Evolutionary conservation across 2,329 filamentous ascomycete genomes (phyloP).

Genomic region (Zymoseptoria passerinii): DNA sequence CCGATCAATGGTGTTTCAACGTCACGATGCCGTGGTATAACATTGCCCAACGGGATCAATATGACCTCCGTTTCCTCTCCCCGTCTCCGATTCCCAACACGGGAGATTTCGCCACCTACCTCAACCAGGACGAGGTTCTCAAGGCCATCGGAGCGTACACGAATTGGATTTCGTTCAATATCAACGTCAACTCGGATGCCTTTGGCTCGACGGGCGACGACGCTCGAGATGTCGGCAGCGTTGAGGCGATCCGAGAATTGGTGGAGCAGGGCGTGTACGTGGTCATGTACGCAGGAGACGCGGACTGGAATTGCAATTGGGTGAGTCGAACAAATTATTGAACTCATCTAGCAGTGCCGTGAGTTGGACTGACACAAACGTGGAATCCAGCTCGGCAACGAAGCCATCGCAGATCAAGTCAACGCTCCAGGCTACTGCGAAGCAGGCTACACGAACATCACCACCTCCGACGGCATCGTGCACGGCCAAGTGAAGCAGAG

Average conservation of each 20-base stretch:
- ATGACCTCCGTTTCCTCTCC: slow-evolving; percentile 50
- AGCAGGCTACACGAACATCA: slow-evolving; percentile 43
- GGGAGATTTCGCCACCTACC: slow-evolving; percentile 47
- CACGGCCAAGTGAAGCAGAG: slow-evolving; percentile 47
- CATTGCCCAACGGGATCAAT: slow-evolving; percentile 49
- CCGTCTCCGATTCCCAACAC: slow-evolving; percentile 51
- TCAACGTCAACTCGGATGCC: slow-evolving; percentile 33
- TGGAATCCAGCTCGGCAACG: slow-evolving; percentile 28
- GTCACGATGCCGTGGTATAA: slow-evolving; percentile 47
- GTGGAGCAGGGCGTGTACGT: slow-evolving; percentile 36
- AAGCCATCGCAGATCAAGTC: slow-evolving; percentile 34
- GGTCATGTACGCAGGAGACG: slow-evolving; percentile 41
- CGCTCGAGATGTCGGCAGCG: slow-evolving; percentile 36
- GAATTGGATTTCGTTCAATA: slow-evolving; percentile 46
- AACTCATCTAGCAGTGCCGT: not conserved
- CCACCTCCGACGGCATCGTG: slow-evolving; percentile 36
- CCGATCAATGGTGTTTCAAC: slow-evolving; percentile 50
- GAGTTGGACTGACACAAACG: too few relatives aligned
- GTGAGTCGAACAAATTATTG: slow-evolving; percentile 11
- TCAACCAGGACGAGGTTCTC: slow-evolving; percentile 49
- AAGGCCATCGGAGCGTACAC: slow-evolving; percentile 51
- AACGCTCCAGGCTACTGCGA: slow-evolving; percentile 33
- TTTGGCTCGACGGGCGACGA: slow-evolving; percentile 46
- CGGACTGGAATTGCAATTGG: slow-evolving; percentile 43
- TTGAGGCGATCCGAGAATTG: slow-evolving; percentile 35